Evolutionary conservation across 441 rosid genomes (phyloP).

Genomic region (Populus tomentosa): DNA sequence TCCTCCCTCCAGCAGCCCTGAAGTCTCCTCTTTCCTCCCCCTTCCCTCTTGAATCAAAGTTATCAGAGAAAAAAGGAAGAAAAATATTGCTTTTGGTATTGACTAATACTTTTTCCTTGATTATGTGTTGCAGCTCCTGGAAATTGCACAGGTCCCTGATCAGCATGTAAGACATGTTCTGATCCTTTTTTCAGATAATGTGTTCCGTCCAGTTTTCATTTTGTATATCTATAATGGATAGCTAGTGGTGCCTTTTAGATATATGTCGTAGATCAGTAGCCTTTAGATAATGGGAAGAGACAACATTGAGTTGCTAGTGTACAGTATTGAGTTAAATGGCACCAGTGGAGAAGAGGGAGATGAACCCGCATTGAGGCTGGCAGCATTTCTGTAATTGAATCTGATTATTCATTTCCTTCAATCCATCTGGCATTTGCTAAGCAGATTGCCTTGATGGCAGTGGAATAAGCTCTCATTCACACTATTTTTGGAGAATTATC

Average conservation of each 20-base stretch:
- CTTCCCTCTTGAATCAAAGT: not conserved
- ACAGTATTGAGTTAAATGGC: not conserved
- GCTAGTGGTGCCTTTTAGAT: not conserved
- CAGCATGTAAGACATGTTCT: constrained; percentile 60
- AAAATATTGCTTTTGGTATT: not conserved
- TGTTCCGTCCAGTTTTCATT: constrained; percentile 2
- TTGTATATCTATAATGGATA: constrained; percentile 1
- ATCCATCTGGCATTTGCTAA: not conserved
- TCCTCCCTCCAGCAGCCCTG: not conserved
- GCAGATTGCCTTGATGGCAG: not conserved
- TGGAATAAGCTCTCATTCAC: not conserved
- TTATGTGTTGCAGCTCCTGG: constrained; percentile 69
- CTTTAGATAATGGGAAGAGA: not conserved
- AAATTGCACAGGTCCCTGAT: constrained; percentile 95
- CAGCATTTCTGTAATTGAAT: not conserved
- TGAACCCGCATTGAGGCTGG: not conserved
- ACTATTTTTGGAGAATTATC: not conserved
- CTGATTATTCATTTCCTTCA: not conserved
- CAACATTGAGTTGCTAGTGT: not conserved
- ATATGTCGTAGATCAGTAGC: not conserved
- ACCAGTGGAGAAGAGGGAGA: not conserved
- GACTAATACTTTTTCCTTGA: constrained; percentile 11
- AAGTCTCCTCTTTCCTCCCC: not conserved
- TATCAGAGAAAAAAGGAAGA: not conserved
- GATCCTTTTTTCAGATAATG: constrained; percentile 1